These are phyloP conservation scores for Paragyromitra xinjiangensis DNA, from an alignment of 495 filamentous ascomycete species.

Conservation along the genomic window DNA sequence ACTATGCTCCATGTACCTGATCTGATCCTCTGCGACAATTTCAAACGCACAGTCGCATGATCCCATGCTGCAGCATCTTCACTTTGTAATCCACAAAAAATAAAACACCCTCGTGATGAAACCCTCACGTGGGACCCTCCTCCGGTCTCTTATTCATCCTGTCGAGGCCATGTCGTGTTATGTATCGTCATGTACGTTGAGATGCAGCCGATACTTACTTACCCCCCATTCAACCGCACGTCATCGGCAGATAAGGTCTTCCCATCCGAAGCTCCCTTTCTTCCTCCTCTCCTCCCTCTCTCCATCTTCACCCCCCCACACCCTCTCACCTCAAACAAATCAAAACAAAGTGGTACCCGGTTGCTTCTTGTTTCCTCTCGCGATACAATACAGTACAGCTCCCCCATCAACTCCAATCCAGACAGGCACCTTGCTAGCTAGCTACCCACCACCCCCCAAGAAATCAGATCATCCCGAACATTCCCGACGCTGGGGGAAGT, in stretches of 20 bases:
- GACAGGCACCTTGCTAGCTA: conserved; percentile 36
- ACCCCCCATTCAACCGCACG: conserved; percentile 44
- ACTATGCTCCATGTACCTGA: background rate
- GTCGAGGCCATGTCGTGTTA: background rate
- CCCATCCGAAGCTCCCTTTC: conserved; percentile 48
- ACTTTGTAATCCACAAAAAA: conserved; percentile 3
- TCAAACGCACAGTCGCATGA: conserved; percentile 18
- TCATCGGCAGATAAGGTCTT: conserved; percentile 54
- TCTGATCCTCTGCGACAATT: background rate
- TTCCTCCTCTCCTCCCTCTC: conserved; percentile 31
- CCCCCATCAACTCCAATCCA: background rate
- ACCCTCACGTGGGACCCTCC: conserved; percentile 45
- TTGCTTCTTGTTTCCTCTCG: conserved; percentile 12
- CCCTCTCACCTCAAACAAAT: background rate
- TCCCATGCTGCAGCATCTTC: background rate
- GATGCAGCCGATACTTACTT: conserved; percentile 19
- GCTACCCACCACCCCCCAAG: background rate
- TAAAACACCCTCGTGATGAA: conserved; percentile 40
- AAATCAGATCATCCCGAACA: conserved; percentile 24
- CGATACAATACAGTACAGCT: background rate
- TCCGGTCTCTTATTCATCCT: conserved; percentile 20
- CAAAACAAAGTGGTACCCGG: conserved; percentile 6
- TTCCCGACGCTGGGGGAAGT: conserved; percentile 5
- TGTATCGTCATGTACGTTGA: conserved; percentile 22
- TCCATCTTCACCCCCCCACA: background rate